Base-by-base conservation (phyloP, 495 filamentous ascomycete genomes). In the Lophiotrema nucula region DNA sequence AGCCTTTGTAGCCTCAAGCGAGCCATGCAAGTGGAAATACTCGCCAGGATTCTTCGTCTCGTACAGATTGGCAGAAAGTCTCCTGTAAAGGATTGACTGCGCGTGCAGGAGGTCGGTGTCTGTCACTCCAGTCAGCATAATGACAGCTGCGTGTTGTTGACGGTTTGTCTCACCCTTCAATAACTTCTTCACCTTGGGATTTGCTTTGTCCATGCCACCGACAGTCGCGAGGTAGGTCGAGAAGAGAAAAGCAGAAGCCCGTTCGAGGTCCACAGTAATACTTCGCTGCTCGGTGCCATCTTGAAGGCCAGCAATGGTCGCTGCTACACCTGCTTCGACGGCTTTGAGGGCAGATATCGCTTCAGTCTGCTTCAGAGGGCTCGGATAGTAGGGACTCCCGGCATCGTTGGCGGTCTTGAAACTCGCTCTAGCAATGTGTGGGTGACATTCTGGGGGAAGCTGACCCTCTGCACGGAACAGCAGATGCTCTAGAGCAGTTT, bases 11-110 rank as follows among this genome's bases (percentile, higher is more conserved):
- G 88, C 87, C 55, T 89, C 85, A 11, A 91, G 69, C 1, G 87
- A 90, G 25, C 88, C 87, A 69, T 90, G 88, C 52, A 90, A 87
- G 66, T 92, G 88, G 67, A 85, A 90, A 67, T 79, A 92, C 63
- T 85, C 77, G 41, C 77, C 80, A 23, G 71, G 74, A 45, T 77
- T 79, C 67, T 82, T 85, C 4, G 87, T 90, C 56, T 79, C 77
- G 73, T 90, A 92, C 12, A 90, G 72, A 68, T 88, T 89, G 13
- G 87, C 87, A 23, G 87, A 88, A 62, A 90, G 78, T 33, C 87
- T 81, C 27, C 87, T 81, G 66, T 92, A 89, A 16, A 83, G 74
- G 64, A 83, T 82, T 2, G 86, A 87, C 67, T 90, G 87, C 4
- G 88, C 86, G 45, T 74, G 72, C 47, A 86, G 73, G 21, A 88